Conservation (phyloP, 2,329 filamentous ascomycete species). For the Penicillium sp. region DNA sequence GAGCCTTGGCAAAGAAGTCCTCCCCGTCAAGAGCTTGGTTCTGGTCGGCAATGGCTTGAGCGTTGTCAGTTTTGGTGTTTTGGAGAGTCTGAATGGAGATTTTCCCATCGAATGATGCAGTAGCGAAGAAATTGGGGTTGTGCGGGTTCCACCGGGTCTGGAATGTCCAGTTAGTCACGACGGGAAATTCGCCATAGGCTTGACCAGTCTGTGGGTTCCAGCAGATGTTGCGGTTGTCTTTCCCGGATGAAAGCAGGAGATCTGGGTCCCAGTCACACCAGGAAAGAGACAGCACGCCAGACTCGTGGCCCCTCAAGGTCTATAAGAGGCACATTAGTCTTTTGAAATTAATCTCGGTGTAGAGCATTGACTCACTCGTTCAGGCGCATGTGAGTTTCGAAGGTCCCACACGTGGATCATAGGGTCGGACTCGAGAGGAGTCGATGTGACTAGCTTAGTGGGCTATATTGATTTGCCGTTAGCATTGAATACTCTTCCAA, state of each 20-base stretch:
- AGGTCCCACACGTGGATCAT: conserved; percentile 91
- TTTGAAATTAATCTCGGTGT: background rate
- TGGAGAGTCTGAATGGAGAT: conserved; percentile 91
- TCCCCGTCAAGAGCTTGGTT: conserved; percentile 73
- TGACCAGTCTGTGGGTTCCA: conserved; percentile 95
- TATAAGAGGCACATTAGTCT: conserved; percentile 33
- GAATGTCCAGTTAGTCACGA: conserved; percentile 99
- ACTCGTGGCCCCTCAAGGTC: conserved; percentile 84
- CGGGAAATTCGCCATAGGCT: conserved; percentile 83
- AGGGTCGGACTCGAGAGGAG: conserved; percentile 79
- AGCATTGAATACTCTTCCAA: background rate
- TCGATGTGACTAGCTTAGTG: conserved; percentile 89
- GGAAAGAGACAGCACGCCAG: conserved; percentile 85
- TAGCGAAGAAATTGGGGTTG: conserved; percentile 87
- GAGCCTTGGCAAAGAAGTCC: conserved; percentile 93
- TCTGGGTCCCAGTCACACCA: conserved; percentile 92
- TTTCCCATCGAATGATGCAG: conserved; percentile 94
- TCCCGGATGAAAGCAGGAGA: conserved; percentile 84
- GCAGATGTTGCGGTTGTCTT: conserved; percentile 89
- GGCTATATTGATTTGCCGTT: conserved; percentile 43
- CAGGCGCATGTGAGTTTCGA: conserved; percentile 90
- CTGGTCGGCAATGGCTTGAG: conserved; percentile 58
- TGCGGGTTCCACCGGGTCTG: conserved; percentile 88
- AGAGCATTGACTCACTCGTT: conserved; percentile 46
- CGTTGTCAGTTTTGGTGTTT: conserved; percentile 71